These are phyloP conservation scores for Furcasterigmium sp. DNA, from an alignment of 2,329 filamentous ascomycete genomes.

Conservation along the genomic window DNA sequence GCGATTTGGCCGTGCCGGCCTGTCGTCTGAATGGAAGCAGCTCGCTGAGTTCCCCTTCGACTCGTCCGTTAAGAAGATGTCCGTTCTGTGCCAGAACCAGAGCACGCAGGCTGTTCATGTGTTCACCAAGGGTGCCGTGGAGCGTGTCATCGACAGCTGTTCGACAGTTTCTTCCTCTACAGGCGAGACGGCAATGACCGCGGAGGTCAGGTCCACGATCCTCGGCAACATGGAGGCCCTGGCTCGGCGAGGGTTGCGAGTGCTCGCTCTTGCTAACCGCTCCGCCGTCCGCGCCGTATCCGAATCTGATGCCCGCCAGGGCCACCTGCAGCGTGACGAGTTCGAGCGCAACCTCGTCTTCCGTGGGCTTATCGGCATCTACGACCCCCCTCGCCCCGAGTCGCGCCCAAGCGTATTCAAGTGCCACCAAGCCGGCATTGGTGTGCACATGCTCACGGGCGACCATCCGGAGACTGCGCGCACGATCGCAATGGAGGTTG, in stretches of 20 bases:
- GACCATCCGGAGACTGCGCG: slow-evolving; percentile 57
- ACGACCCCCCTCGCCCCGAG: slow-evolving; percentile 62
- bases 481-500: slow-evolving; percentile 55
- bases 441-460: slow-evolving; percentile 61
- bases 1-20: slow-evolving; percentile 39
- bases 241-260: slow-evolving; percentile 59
- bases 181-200: slow-evolving; percentile 23
- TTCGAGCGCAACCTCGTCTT: slow-evolving; percentile 57
- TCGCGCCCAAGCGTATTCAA: slow-evolving; percentile 46
- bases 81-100: slow-evolving; percentile 40
- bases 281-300: slow-evolving; percentile 6
- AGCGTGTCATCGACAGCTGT: slow-evolving; percentile 58
- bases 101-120: slow-evolving; percentile 26
- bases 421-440: slow-evolving; percentile 54
- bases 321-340: slow-evolving; percentile 31
- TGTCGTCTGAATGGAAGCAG: slow-evolving; percentile 28
- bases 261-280: slow-evolving; percentile 53
- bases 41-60: slow-evolving; percentile 53
- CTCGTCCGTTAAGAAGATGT: slow-evolving; percentile 54
- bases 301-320: slow-evolving; percentile 21
- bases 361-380: slow-evolving; percentile 60
- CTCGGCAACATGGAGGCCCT: slow-evolving; percentile 62
- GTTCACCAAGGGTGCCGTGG: slow-evolving; percentile 61
- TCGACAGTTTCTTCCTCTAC: slow-evolving; percentile 33
- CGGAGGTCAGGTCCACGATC: slow-evolving; percentile 41